Base-by-base conservation (phyloP, 768 basidiomycete species). In the Russula foetens region DNA sequence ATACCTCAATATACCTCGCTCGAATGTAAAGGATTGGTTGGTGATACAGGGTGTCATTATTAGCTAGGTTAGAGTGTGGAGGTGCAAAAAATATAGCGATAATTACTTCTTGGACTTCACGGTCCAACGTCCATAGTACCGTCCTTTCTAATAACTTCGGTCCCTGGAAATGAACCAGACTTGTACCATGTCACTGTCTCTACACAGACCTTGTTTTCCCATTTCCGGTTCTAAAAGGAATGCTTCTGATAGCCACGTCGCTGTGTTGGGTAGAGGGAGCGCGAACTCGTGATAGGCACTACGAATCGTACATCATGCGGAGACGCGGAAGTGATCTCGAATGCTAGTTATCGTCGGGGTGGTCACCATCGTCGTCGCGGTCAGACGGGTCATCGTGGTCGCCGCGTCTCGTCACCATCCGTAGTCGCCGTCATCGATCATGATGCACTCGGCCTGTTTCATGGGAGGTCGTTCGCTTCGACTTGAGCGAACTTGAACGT, bases 1-100 rank as follows among this genome's bases (percentile, higher is more conserved):
- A n/a, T n/a, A n/a, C n/a, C n/a, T n/a, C n/a, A n/a, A n/a, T 43
- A 53, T 62, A 62, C 51, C 47, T 53, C n/a, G 66, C 23, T 66
- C 38, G 29, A 33, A 26, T 46, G n/a, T 28, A 33, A 14, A 11
- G 45, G 23, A 12, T 46, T 52, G 50, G 35, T 24, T 24, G 35
- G 43, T 17, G 55, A 52, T 31, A 53, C 29, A 43, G 11, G 26
- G 45, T 39, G 43, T 47, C 43, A 33, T 26, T 21, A 39, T 57
- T 47, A 45, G 8, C 24, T 51, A 62, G 28, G 33, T 24, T 43
- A 41, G 39, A 45, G n/a, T 12, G 41, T 31, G 46, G 7, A 3
- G 41, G 45, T 38, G 28, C 14, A 24, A 19, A 15, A 38, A 33
- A 8, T 48, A 23, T 3, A 26, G 3, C 59, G n/a, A n/a, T 11